Evolutionary conservation across 805 yeast species (phyloP).

Genomic region (Wickerhamiella sergipiensis): DNA sequence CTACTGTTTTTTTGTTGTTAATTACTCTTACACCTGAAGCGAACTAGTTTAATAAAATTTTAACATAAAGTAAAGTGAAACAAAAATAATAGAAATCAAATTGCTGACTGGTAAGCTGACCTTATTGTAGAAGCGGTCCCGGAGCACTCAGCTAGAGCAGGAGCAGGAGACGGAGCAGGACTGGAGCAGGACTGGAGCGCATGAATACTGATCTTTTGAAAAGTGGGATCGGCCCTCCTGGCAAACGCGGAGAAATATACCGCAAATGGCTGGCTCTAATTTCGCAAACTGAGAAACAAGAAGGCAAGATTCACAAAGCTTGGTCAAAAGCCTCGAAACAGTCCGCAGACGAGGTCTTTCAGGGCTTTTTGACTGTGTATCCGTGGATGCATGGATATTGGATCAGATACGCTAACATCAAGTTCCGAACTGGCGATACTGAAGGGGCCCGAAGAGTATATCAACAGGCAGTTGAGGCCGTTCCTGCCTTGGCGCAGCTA

Average conservation of each 20-base stretch:
- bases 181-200: not conserved
- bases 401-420: slow-evolving; percentile 28
- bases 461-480: slow-evolving; percentile 21
- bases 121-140: too few relatives aligned
- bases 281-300: not conserved
- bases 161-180: not conserved
- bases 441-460: slow-evolving; percentile 24
- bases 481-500: slow-evolving; percentile 23
- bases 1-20: too few relatives aligned
- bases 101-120: too few relatives aligned
- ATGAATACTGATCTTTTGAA: not conserved
- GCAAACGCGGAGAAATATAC: not conserved
- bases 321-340: not conserved
- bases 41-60: too few relatives aligned
- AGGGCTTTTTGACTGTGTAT: slow-evolving; percentile 19
- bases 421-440: slow-evolving; percentile 23
- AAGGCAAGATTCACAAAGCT: not conserved
- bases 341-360: not conserved
- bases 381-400: slow-evolving; percentile 31
- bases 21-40: too few relatives aligned
- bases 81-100: too few relatives aligned
- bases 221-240: not conserved
- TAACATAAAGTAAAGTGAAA: too few relatives aligned
- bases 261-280: not conserved
- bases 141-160: not conserved